Base-by-base conservation (phyloP, 1,284 basidiomycete genomes). In the Waitea zeae region DNA sequence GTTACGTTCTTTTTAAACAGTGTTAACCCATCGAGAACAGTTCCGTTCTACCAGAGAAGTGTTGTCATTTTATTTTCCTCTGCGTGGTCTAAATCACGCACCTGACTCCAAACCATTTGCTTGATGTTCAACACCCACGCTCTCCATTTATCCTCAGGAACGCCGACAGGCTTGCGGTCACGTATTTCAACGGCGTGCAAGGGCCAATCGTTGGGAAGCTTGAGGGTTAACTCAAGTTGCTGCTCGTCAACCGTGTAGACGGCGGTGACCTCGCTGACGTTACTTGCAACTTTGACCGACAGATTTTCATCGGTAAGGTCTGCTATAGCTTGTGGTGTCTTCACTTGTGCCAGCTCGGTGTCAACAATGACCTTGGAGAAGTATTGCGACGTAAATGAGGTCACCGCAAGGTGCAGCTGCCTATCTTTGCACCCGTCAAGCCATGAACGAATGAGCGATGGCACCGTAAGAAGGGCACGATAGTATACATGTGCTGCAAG, bases 1-100 rank as follows among this genome's bases (percentile, higher is more conserved):
- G 73, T 67, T 24, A 90, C 86, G 47, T 97, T 98, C 58, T 83
- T 84, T 60, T 93, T 95, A 68, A 96, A 98, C 39, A 96, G 60
- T 12, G 70, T 71, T n/a, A 98, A 54, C 0, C 86, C 92, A 48
- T 98, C 95, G 19, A 87, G 66, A 28, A 99, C 82, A 30, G 81
- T 71, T 3, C 92, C 92, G 49, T 93, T 92, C 81, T 90, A 49
- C n/a, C n/a, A n/a, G n/a, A n/a, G n/a, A n/a, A n/a, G n/a, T n/a
- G n/a, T n/a, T n/a, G n/a, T n/a, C n/a, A n/a, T n/a, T n/a, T n/a
- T n/a, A n/a, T n/a, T n/a, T n/a, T n/a, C n/a, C n/a, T n/a, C n/a
- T n/a, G n/a, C n/a, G n/a, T n/a, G n/a, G n/a, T n/a, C n/a, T n/a
- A n/a, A n/a, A n/a, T n/a, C n/a, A n/a, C n/a, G n/a, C n/a, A n/a